A percentile compares a stretch with the other conserved stretches of the same genome.
Evolutionary conservation across 768 basidiomycete genomes (phyloP).

Genomic region (Plicaturopsis crispa): DNA sequence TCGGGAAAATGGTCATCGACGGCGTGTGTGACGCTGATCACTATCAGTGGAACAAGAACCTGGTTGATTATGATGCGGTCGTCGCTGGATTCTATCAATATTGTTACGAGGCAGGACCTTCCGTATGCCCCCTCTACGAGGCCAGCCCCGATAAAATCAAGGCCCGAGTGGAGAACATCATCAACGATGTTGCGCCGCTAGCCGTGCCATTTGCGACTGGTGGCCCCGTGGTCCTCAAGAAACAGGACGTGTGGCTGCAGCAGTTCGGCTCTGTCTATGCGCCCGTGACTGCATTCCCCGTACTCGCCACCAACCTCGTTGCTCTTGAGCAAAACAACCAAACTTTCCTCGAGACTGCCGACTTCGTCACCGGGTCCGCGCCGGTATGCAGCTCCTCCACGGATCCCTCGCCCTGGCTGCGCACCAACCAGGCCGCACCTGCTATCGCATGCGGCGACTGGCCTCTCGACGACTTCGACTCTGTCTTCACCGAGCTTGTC

Average conservation of each 20-base stretch:
- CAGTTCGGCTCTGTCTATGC: neutral
- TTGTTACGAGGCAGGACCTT: slow-evolving; percentile 16
- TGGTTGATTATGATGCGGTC: slow-evolving; percentile 15
- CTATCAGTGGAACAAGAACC: slow-evolving; percentile 16
- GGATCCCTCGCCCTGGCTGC: neutral
- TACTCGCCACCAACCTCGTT: neutral
- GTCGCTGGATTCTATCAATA: slow-evolving; percentile 9
- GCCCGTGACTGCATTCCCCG: neutral
- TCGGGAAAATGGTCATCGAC: slow-evolving; percentile 21
- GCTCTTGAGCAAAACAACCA: neutral
- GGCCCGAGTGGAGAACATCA: slow-evolving; percentile 6
- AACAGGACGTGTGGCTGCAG: neutral
- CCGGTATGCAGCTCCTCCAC: neutral
- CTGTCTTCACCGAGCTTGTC: neutral
- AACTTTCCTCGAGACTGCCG: neutral
- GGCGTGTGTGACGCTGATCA: slow-evolving; percentile 19
- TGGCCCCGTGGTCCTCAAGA: neutral
- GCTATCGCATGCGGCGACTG: neutral
- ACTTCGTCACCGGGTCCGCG: neutral
- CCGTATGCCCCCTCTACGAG: slow-evolving; percentile 17
- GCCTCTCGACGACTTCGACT: neutral
- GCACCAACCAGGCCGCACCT: neutral
- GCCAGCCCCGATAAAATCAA: slow-evolving; percentile 10
- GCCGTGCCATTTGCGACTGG: neutral
- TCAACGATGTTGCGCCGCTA: neutral